Conservation (phyloP, 2,329 filamentous ascomycete species). For the Scytalidium sp. region DNA sequence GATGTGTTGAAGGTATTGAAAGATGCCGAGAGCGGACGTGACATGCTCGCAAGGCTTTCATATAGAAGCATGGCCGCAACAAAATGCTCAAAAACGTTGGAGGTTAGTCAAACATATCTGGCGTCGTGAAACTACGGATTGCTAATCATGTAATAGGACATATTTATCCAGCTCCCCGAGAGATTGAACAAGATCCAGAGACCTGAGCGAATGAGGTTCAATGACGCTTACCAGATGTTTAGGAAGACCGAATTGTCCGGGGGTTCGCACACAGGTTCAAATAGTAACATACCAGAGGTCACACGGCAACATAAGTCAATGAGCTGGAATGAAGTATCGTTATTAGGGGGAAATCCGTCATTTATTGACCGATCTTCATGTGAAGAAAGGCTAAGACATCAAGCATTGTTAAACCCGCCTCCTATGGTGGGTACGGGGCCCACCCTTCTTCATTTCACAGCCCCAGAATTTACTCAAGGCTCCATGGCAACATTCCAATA, state of each 20-base stretch:
- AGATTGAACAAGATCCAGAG: slow-evolving; percentile 6
- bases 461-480: neutral
- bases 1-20: slow-evolving; percentile 75
- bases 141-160: slow-evolving; percentile 5
- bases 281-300: neutral
- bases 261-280: neutral
- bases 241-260: neutral
- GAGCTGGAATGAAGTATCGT: too few species aligned
- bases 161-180: slow-evolving; percentile 7
- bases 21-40: slow-evolving; percentile 80
- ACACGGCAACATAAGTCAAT: too few species aligned
- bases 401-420: neutral
- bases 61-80: slow-evolving; percentile 76
- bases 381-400: neutral
- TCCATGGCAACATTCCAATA: neutral
- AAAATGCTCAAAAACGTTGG: slow-evolving; percentile 7
- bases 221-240: neutral
- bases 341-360: too few species aligned
- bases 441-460: neutral
- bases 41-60: slow-evolving; percentile 73
- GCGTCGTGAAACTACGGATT: neutral
- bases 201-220: neutral
- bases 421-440: neutral
- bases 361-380: neutral
- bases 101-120: slow-evolving; percentile 7